These are phyloP conservation scores for Lolium perenne DNA, from an alignment of 176 grass and related monocot genomes.

Conservation along the genomic window DNA sequence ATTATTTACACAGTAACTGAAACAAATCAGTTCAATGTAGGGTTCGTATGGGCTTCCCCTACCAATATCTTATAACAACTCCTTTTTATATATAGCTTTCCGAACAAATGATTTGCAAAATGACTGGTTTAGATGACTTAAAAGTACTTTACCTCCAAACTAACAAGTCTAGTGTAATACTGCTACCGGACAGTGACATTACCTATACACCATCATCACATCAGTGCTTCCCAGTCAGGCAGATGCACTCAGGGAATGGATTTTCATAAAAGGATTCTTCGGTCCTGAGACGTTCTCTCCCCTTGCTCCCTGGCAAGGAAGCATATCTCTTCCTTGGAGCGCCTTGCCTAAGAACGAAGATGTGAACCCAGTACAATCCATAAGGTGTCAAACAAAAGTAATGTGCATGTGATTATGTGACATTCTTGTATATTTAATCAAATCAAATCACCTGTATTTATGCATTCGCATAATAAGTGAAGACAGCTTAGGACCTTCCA, in stretches of 20 bases:
- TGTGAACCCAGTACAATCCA: constrained; percentile 22
- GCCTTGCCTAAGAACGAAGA: constrained; percentile 66
- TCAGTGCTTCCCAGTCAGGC: constrained; percentile 60
- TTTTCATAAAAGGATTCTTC: constrained; percentile 97
- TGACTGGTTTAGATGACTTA: background rate
- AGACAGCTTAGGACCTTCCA: constrained; percentile 67
- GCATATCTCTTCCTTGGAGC: constrained; percentile 86
- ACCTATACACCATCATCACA: constrained; percentile 47
- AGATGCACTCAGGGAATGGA: constrained; percentile 92
- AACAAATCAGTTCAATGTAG: constrained; percentile 8
- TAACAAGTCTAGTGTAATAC: constrained; percentile 15
- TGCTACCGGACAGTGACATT: background rate
- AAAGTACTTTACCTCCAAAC: constrained; percentile 21
- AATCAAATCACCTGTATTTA: constrained; percentile 69
- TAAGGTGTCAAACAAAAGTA: constrained; percentile 13
- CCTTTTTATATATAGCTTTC: background rate
- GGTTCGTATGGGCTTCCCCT: background rate
- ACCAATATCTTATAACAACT: background rate
- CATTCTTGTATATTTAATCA: background rate
- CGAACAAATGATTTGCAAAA: constrained; percentile 8
- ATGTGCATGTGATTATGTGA: background rate
- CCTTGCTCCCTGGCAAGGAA: constrained; percentile 82
- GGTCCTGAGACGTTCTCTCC: constrained; percentile 73
- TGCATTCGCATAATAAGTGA: constrained; percentile 83
- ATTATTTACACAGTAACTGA: no score